Evolutionary conservation across 179 eudicot genomes (phyloP).

Genomic region (Drosera spatulata): DNA sequence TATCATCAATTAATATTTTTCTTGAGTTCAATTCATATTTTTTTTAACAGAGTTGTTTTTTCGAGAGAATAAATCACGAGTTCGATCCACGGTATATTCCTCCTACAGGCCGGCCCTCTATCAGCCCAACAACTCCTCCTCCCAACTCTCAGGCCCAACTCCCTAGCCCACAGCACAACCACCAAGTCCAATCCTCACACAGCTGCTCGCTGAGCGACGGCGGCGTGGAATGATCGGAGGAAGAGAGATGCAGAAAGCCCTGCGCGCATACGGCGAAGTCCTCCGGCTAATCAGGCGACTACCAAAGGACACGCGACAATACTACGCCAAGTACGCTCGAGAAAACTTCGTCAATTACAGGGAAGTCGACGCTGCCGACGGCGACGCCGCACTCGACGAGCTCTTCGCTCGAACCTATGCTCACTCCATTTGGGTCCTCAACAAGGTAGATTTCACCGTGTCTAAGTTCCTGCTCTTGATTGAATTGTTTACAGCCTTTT

Average conservation of each 20-base stretch:
- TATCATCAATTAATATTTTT: too few species aligned
- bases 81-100: too few species aligned
- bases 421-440: conserved; percentile 81
- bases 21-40: too few species aligned
- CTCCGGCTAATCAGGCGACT: conserved; percentile 65
- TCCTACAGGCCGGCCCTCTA: too few species aligned
- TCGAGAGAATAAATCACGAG: too few species aligned
- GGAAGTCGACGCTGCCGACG: conserved; percentile 42
- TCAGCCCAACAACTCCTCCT: too few species aligned
- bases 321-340: conserved; percentile 80
- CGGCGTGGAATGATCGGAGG: not conserved
- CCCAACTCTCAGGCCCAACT: too few species aligned
- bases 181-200: too few species aligned
- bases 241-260: conserved; percentile 42
- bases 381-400: conserved; percentile 35
- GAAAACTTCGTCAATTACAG: conserved; percentile 88
- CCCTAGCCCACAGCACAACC: too few species aligned
- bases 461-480: not conserved
- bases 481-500: too few species aligned
- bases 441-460: conserved; percentile 25
- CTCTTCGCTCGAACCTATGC: conserved; percentile 63
- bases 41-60: too few species aligned
- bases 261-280: conserved; percentile 70
- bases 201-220: too few species aligned
- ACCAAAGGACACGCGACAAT: conserved; percentile 59